Conservation (phyloP, 306 rosid species). For the Crataegus laevigata region DNA sequence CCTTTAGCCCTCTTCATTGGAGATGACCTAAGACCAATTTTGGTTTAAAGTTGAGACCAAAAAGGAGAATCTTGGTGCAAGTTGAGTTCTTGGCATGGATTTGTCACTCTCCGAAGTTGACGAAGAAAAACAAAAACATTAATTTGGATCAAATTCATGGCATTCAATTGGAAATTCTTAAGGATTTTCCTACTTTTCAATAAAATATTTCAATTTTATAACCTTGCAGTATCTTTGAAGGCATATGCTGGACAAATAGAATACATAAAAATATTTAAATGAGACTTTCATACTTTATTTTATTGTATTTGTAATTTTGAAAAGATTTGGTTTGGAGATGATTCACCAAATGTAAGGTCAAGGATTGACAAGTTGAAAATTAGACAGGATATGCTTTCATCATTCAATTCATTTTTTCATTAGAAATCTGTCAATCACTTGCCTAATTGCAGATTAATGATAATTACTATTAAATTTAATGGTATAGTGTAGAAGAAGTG, state of each 20-base stretch:
- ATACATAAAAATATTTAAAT: neutral
- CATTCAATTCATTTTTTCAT: neutral
- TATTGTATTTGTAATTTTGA: neutral
- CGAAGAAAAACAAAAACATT: neutral
- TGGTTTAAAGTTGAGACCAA: no score
- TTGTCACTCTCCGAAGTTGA: neutral
- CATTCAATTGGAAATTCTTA: no score
- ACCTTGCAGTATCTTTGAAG: neutral
- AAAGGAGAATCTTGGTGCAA: no score
- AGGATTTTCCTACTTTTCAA: no score
- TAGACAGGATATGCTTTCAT: neutral
- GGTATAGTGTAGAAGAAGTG: neutral
- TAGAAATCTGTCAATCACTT: neutral
- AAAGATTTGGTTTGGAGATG: neutral
- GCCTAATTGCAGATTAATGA: slow-evolving; percentile 11
- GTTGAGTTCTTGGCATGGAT: neutral
- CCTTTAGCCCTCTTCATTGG: no score
- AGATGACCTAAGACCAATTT: no score
- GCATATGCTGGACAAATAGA: neutral
- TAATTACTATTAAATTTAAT: neutral
- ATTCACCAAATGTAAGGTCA: neutral
- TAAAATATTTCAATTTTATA: neutral
- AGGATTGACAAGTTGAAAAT: slow-evolving; percentile 15
- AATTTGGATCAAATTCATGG: neutral
- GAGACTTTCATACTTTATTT: neutral